Base-by-base conservation (phyloP, 192 early-diverging fungal species). In the Entomortierella lignicola region DNA sequence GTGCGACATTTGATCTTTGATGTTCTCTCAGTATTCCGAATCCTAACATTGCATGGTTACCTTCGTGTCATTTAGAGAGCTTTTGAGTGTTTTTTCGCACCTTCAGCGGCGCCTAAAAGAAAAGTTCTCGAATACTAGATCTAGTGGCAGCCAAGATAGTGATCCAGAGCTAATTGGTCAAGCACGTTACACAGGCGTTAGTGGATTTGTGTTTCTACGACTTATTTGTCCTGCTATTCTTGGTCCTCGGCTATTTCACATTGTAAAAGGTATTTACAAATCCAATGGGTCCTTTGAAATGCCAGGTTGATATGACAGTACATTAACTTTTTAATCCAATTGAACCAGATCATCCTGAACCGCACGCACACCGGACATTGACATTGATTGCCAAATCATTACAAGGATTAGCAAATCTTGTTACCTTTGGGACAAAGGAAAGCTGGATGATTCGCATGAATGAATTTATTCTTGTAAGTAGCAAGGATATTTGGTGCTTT, bases 331-430 rank as follows among this genome's bases (percentile, higher is more conserved):
- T 54, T 15, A 11, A 47, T 47, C 20, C 44, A 15, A 20, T 15
- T 47, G 15, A 47, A 12, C 44, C 12, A 85, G 83, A 85, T 65
- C 84, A 88, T 30, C 92, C 92, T 3, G 86, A 85, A 60, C 64
- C 84, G 8, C 54, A 80, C 13, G 82, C 87, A 0, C 82, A 86
- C 21, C 85, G 92, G 15, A 90, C 91, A 11, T 80, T 93, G 47
- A 92, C 91, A 26, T 63, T 93, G 55, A 72, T 93, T 27, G 92
- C 92, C 25, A 93, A 93, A 69, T 87, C 87, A n/a, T 71, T 93
- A 8, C 90, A 92, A 80, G 88, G 86, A 17, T 58, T 92, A 13
- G 91, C 92, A 20, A 92, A 92, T 47, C 83, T 92, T 34, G 88
- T 88, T 5, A 84, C 86, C 25, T 89, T 89, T 80, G 85, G 84